phyloP scores from a whole-genome alignment of 2,329 filamentous ascomycete genomes.

The Colletotrichum camelliae region DNA sequence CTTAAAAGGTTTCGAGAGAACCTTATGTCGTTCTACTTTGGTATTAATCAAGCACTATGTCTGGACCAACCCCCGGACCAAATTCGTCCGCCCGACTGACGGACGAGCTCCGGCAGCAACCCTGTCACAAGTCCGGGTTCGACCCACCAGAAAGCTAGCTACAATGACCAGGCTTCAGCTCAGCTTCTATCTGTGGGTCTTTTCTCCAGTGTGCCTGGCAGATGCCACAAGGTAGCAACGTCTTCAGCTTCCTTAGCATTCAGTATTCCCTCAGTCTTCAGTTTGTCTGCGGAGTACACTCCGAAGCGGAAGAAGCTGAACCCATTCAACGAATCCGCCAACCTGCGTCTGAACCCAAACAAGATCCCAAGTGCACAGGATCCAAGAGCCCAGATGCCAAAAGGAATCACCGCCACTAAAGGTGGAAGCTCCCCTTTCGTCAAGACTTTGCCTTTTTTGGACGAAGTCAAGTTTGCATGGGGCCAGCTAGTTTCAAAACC shows the following conservation, averaged over 20 bases:
- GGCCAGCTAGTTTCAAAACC: neutral
- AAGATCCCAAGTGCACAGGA: neutral
- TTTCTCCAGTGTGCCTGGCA: neutral
- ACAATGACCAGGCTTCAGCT: neutral
- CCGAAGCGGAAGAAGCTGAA: neutral
- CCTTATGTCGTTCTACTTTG: neutral
- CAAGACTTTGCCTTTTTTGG: neutral
- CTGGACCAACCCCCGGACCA: neutral
- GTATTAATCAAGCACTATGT: neutral
- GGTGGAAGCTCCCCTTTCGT: neutral
- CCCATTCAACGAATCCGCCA: neutral
- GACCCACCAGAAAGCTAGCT: neutral
- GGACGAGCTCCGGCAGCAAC: neutral
- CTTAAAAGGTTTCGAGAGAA: neutral
- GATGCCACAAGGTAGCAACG: neutral
- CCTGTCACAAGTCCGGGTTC: neutral
- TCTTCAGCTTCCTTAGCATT: neutral
- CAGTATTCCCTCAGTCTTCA: neutral
- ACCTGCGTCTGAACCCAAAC: neutral
- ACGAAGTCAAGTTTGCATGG: neutral
- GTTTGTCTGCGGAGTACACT: neutral
- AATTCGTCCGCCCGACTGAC: neutral
- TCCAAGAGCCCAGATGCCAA: neutral
- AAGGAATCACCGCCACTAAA: neutral
- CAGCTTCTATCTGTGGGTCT: neutral